Evolutionary conservation across 371 early-diverging fungal species (phyloP), one percentile per base, ranked within the genome.

Genomic region (Apophysomyces trapeziformis): DNA sequence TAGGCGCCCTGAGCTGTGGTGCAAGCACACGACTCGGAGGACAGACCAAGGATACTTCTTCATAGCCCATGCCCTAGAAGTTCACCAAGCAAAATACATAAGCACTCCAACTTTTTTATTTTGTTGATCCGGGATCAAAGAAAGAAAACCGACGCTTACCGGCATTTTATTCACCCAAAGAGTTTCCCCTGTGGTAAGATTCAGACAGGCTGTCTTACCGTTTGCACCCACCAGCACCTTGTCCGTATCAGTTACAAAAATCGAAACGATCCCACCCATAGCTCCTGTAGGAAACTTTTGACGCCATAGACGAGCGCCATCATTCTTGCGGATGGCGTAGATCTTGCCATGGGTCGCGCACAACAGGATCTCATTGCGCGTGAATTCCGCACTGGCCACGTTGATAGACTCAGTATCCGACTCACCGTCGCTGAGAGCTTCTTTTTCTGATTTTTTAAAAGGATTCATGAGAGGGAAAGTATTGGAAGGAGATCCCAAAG

Each of bases 271-370:
- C 38, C 69, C 64, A 2, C 66, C 70, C 39, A 64, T 62, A 4
- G 67, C 59, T 7, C 69, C 58, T 12, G 62, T 45, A 21, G 70
- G 69, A 38, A 71, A 69, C 9, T 71, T 58, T 7, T 63, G 36
- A 9, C 77, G 61, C 79, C 79, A 79, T 9, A 76, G 45, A 4
- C 72, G 66, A 35, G n/a, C 43, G 7, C 79, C 79, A 58, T 65
- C 61, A 4, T 56, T 60, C 32, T 79, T 79, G 61, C 69, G 72
- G 14, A 79, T 21, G 16, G 73, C 76, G 67, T 76, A 79, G 8
- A 76, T 69, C n/a, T 72, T 74, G 47, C 79, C 76, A 43, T 72
- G 64, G 6, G 76, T 72, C 0, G 79, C 70, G 36, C 74, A 74
- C 16, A 76, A 39, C 38, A 79, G 54, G 11, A 76, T 68, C 63